Evolutionary conservation across 305 asterid genomes (phyloP).

Genomic region (Rubia tinctorum): DNA sequence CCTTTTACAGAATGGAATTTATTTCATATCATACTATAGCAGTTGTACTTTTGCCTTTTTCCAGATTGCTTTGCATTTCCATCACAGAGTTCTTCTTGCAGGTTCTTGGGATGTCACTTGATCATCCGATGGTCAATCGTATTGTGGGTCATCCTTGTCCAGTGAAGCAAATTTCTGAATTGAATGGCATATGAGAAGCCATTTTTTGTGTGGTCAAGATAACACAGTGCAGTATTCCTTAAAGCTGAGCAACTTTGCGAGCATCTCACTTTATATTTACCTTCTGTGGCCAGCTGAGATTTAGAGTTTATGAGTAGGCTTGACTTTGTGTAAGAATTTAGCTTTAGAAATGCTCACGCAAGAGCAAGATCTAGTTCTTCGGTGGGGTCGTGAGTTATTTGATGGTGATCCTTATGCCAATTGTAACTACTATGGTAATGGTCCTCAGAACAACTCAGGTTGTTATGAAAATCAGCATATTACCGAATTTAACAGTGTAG

Average conservation of each 20-base stretch:
- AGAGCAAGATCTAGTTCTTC: slow-evolving; percentile 90
- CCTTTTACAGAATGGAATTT: not conserved
- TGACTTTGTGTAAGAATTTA: slow-evolving; percentile 17
- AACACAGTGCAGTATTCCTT: not conserved
- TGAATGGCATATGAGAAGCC: not conserved
- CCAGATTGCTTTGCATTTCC: not conserved
- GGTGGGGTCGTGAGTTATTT: slow-evolving; percentile 95
- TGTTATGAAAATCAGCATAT: slow-evolving; percentile 57
- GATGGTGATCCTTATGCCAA: slow-evolving; percentile 83
- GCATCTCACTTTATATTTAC: slow-evolving; percentile 15
- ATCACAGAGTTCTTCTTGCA: not conserved
- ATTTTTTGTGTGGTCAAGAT: slow-evolving; percentile 1
- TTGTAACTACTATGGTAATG: slow-evolving; percentile 57
- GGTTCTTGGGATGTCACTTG: not conserved
- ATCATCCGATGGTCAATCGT: not conserved
- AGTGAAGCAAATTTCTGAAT: slow-evolving; percentile 1
- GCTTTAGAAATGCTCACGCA: slow-evolving; percentile 53
- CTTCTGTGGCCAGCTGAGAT: slow-evolving; percentile 26
- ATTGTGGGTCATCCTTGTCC: not conserved
- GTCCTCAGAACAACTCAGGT: slow-evolving; percentile 45
- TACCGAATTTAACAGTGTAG: slow-evolving; percentile 37
- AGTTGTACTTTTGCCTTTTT: not conserved
- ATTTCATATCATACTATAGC: not conserved
- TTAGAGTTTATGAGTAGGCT: slow-evolving; percentile 20
- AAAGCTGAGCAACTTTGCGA: not conserved